Evolutionary conservation across 2,329 filamentous ascomycete species (phyloP).

Genomic region (Byssothecium circinans): DNA sequence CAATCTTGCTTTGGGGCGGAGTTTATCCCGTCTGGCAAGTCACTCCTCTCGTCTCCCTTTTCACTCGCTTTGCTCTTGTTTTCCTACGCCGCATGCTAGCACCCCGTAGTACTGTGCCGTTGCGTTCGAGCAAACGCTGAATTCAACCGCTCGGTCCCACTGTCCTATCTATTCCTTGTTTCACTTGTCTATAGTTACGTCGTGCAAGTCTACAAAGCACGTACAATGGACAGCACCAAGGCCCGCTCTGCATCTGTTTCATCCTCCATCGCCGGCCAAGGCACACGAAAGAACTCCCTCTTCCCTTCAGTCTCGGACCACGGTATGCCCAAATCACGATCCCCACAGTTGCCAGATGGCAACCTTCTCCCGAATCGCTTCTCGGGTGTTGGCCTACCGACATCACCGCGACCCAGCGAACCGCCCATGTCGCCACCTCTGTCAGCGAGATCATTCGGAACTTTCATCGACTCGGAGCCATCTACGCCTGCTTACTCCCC

Average conservation of each 20-base stretch:
- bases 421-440: conserved; percentile 37
- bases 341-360: conserved; percentile 27
- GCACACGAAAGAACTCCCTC: conserved; percentile 14
- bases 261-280: conserved; percentile 19
- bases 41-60: conserved; percentile 9
- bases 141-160: neutral
- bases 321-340: conserved; percentile 37
- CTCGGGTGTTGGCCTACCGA: conserved; percentile 21
- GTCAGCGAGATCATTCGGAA: conserved; percentile 40
- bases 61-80: neutral
- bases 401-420: conserved; percentile 20
- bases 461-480: conserved; percentile 42
- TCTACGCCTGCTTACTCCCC: conserved; percentile 42
- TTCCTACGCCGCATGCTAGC: conserved; percentile 4
- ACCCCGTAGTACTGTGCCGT: conserved; percentile 1
- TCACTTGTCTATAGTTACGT: conserved; percentile 4
- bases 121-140: conserved; percentile 5
- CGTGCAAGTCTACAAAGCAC: neutral
- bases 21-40: conserved; percentile 12
- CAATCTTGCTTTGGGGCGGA: neutral
- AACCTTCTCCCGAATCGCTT: conserved; percentile 32
- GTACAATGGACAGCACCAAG: conserved; percentile 12
- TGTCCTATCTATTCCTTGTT: conserved; percentile 5
- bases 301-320: conserved; percentile 36
- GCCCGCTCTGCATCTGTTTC: conserved; percentile 24